Conservation (phyloP, 257 asterid species). For the Solanum megistacrolobum region DNA sequence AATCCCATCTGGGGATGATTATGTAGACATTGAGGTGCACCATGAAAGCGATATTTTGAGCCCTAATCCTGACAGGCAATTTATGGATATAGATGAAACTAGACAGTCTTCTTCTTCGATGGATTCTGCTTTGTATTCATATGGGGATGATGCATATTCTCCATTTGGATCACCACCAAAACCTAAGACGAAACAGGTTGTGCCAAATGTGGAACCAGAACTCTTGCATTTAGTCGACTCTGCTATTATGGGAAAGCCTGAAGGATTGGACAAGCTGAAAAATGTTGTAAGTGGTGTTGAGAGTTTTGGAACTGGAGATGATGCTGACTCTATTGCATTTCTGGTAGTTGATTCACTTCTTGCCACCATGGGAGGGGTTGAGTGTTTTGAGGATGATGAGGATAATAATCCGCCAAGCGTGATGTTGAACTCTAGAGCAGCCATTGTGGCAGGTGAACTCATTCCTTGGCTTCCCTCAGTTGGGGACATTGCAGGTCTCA, state of each 20-base stretch:
- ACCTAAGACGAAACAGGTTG: conserved; percentile 44
- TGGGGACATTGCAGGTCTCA: conserved; percentile 76
- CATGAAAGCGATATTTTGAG: conserved; percentile 39
- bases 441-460: conserved; percentile 92
- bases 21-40: conserved; percentile 27
- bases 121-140: conserved; percentile 49
- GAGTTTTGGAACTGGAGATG: conserved; percentile 66
- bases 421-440: conserved; percentile 99
- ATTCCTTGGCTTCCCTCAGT: conserved; percentile 81
- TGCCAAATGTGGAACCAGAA: conserved; percentile 83
- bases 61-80: conserved; percentile 40
- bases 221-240: conserved; percentile 97
- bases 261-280: conserved; percentile 77
- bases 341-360: conserved; percentile 94
- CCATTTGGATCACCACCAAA: conserved; percentile 66
- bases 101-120: conserved; percentile 42
- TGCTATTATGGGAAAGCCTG: conserved; percentile 98
- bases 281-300: conserved; percentile 81
- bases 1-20: conserved; percentile 35
- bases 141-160: conserved; percentile 44
- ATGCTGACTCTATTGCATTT: conserved; percentile 62
- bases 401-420: conserved; percentile 97
- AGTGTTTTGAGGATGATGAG: conserved; percentile 89
- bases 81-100: conserved; percentile 23
- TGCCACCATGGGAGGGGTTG: conserved; percentile 99